Percentiles rank a stretch among this genome's conserved stretches.
These are phyloP conservation scores for Neurospora crassa DNA, from an alignment of 2,329 filamentous ascomycete species.

Conservation along the genomic window DNA sequence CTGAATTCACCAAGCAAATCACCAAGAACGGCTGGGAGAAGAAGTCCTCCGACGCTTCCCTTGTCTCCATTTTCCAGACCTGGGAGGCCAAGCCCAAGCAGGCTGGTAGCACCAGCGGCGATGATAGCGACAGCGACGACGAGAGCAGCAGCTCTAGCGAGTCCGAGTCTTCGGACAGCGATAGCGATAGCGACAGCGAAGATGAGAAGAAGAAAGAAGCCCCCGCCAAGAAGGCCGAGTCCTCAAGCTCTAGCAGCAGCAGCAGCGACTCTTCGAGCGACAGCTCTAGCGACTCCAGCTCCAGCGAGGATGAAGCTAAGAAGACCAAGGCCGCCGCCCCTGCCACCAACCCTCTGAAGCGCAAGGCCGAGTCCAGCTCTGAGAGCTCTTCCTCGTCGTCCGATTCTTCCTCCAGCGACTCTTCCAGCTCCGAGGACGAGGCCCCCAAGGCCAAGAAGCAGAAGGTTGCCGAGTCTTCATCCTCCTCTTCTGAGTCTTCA, in stretches of 20 bases:
- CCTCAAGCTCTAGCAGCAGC: conserved; percentile 24
- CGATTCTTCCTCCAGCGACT: conserved; percentile 23
- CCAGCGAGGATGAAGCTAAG: conserved; percentile 21
- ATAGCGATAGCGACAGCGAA: conserved; percentile 24
- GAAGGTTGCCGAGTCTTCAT: conserved; percentile 23
- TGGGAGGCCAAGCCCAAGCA: conserved; percentile 36
- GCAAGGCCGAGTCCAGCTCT: conserved; percentile 37
- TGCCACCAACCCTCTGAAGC: conserved; percentile 38
- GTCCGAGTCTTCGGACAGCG: conserved; percentile 22
- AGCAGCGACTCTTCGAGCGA: conserved; percentile 20
- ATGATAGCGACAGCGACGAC: conserved; percentile 21
- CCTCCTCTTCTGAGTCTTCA: conserved; percentile 27
- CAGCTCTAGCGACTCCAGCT: conserved; percentile 22
- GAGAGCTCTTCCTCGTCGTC: conserved; percentile 28
- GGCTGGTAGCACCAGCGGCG: conserved; percentile 18
- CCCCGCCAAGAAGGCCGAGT: conserved; percentile 15
- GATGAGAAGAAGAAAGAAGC: conserved; percentile 36
- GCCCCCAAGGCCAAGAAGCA: conserved; percentile 38
- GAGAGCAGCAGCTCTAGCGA: conserved; percentile 23
- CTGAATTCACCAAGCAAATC: conserved; percentile 54
- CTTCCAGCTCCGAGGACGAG: conserved; percentile 37
- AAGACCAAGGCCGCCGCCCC: conserved; percentile 15
- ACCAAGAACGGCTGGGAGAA: conserved; percentile 39
- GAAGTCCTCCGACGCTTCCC: conserved; percentile 23
- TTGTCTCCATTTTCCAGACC: conserved; percentile 40